A percentile compares a stretch with the other conserved stretches of the same genome.
phyloP scores from a whole-genome alignment of 1,284 basidiomycete species.

The Ustilago hordei region DNA sequence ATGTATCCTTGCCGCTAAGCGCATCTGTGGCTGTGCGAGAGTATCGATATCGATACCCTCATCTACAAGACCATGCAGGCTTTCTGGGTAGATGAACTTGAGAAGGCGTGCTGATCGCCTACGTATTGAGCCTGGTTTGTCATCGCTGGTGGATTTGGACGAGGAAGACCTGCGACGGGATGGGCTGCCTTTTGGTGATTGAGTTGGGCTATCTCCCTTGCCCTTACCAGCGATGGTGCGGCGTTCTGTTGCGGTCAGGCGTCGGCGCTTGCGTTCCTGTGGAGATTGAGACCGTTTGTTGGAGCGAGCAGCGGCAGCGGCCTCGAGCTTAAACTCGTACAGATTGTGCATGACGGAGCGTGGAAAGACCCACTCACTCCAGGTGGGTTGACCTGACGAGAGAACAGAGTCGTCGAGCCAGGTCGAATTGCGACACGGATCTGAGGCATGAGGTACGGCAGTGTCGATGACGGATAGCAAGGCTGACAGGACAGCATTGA shows the following conservation, averaged over 20 bases:
- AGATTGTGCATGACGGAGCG: slow-evolving; percentile 32
- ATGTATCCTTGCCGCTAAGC: slow-evolving; percentile 42
- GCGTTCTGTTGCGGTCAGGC: background rate
- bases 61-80: slow-evolving; percentile 35
- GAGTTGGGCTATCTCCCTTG: background rate
- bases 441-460: slow-evolving; percentile 13
- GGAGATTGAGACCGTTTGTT: slow-evolving; percentile 3
- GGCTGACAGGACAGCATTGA: slow-evolving; percentile 38
- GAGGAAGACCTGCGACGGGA: slow-evolving; percentile 20
- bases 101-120: slow-evolving; percentile 40
- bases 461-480: slow-evolving; percentile 44
- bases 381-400: slow-evolving; percentile 29
- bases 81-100: slow-evolving; percentile 40
- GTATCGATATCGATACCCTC: slow-evolving; percentile 37
- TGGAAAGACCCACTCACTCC: slow-evolving; percentile 47
- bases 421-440: slow-evolving; percentile 22
- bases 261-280: slow-evolving; percentile 34
- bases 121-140: slow-evolving; percentile 32
- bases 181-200: slow-evolving; percentile 9
- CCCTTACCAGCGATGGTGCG: background rate
- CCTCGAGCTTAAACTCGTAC: slow-evolving; percentile 27
- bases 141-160: slow-evolving; percentile 13
- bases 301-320: background rate
- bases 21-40: slow-evolving; percentile 27
- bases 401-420: slow-evolving; percentile 40